Evolutionary conservation across 805 yeast genomes (phyloP), one percentile per base, ranked within the genome.

Genomic region (Candida glaebosa): DNA sequence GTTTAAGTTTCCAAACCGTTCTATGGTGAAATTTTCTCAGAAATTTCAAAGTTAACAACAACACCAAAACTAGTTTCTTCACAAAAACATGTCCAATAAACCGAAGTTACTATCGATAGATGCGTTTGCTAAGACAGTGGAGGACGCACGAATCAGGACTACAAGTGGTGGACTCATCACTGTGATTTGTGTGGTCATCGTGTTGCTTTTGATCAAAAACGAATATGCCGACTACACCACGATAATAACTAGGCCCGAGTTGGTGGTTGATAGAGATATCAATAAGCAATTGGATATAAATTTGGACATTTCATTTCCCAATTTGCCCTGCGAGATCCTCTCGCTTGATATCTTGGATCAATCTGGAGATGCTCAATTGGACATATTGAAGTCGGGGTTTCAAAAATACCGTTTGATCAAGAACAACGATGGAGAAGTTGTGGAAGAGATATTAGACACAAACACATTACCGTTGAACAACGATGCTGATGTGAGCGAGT

Each of bases 51-150:
- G 26, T 22, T 22, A 22, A 22, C 26, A 22, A 10, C 26, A 22
- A 10, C 10, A 22, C 9, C 26, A 22, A 22, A 22, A 22, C 26
- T 22, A 7, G 26, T 22, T 22, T 22, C 26, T 22, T 22, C 10
- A 22, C 9, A 22, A 7, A 22, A n/a, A n/a, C 12, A 45, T 45
- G 48, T 46, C 44, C 10, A 38, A 34, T 22, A 61, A 65, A 44
- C 73, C 73, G 19, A 60, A 50, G 46, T 62, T 81, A 48, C 58
- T 86, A 37, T 78, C 82, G 33, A 67, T 86, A 44, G 98, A 90
- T 63, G 95, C 91, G n/a, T 90, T 91, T 58, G 78, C 95, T 20
- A 91, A 90, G 64, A 87, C 97, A 4, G 90, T 87, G 26, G 98
- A 91, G 56, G 99, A 93, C 60, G 95, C 95, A 6, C 77, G 87